phyloP scores from a whole-genome alignment of 805 yeast species.

The Metschnikowia cubensis region DNA sequence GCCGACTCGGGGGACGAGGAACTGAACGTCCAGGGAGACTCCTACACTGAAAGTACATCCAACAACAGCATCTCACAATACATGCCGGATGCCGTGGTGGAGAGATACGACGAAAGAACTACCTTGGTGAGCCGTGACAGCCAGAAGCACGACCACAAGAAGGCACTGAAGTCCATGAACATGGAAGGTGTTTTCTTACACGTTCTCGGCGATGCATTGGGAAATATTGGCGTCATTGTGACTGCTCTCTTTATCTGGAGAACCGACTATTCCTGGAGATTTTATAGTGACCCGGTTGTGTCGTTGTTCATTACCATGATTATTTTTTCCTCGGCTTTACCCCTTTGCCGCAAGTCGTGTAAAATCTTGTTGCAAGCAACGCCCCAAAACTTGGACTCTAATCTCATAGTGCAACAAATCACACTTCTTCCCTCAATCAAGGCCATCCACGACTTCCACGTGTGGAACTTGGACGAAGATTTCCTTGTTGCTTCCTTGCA shows the following conservation, averaged over 20 bases:
- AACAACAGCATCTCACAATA: conserved; percentile 31
- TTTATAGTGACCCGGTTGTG: conserved; percentile 78
- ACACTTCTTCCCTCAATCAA: conserved; percentile 65
- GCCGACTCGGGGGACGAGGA: conserved; percentile 27
- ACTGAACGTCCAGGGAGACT: conserved; percentile 6
- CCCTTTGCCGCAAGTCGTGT: conserved; percentile 81
- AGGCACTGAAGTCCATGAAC: conserved; percentile 61
- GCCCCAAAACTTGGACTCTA: conserved; percentile 77
- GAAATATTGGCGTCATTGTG: conserved; percentile 87
- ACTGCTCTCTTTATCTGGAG: conserved; percentile 93
- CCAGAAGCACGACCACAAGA: conserved; percentile 13
- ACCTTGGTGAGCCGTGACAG: conserved; percentile 25
- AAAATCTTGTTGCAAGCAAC: conserved; percentile 89
- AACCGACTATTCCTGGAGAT: conserved; percentile 85
- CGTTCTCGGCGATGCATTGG: conserved; percentile 93
- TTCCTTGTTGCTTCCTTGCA: conserved; percentile 86
- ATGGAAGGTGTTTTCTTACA: conserved; percentile 97
- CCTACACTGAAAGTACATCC: conserved; percentile 18
- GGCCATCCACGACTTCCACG: conserved; percentile 91
- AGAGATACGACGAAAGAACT: conserved; percentile 35
- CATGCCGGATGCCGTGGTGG: conserved; percentile 47
- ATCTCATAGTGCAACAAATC: conserved; percentile 66
- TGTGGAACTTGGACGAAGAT: conserved; percentile 92
- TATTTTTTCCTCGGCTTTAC: conserved; percentile 87
- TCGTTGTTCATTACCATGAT: conserved; percentile 83